Evolutionary conservation across 495 filamentous ascomycete genomes (phyloP).

Genomic region (Penicillium antarcticum): DNA sequence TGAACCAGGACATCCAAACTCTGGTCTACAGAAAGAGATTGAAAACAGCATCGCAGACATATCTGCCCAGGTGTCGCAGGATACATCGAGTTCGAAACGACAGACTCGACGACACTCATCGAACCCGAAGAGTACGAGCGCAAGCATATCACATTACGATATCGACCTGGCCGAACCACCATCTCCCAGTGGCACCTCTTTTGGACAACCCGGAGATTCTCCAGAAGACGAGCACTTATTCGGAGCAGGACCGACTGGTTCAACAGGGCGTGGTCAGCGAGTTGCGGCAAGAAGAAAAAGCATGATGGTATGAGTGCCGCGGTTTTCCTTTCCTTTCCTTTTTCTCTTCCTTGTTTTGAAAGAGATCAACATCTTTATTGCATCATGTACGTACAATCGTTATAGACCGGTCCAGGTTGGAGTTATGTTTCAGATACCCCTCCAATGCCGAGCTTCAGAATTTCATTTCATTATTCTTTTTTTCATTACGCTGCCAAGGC

Average conservation of each 20-base stretch:
- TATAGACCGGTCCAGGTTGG: slow-evolving; percentile 7
- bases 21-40: neutral
- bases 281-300: slow-evolving; percentile 45
- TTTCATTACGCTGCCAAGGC: neutral
- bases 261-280: slow-evolving; percentile 27
- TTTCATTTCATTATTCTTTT: neutral
- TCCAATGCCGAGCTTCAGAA: neutral
- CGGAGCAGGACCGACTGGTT: neutral
- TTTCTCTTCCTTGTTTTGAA: slow-evolving; percentile 7
- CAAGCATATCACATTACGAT: slow-evolving; percentile 1
- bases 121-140: slow-evolving; percentile 22
- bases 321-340: neutral
- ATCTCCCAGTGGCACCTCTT: neutral
- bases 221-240: slow-evolving; percentile 19
- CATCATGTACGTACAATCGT: slow-evolving; percentile 9
- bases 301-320: slow-evolving; percentile 45
- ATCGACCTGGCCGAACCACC: slow-evolving; percentile 3
- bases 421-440: slow-evolving; percentile 25
- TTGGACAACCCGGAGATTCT: slow-evolving; percentile 25
- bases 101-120: slow-evolving; percentile 41
- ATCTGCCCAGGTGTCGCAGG: slow-evolving; percentile 5
- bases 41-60: slow-evolving; percentile 3
- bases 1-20: neutral
- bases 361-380: neutral
- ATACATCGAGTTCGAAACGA: slow-evolving; percentile 11